Conservation (phyloP, 495 filamentous ascomycete genomes). For the Penicillium ochrochloron region DNA sequence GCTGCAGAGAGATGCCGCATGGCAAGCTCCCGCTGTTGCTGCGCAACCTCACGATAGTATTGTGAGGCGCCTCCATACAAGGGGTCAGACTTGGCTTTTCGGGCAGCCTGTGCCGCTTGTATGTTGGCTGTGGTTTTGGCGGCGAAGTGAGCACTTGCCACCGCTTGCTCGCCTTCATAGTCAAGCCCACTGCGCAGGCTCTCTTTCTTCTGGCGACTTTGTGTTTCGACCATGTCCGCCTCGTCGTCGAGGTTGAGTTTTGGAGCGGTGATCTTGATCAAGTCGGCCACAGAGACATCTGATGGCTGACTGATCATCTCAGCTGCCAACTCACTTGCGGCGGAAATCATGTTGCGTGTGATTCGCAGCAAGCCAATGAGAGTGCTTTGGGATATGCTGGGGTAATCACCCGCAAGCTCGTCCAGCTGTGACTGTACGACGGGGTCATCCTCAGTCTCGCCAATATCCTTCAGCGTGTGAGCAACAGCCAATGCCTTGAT, state of each 20-base stretch:
- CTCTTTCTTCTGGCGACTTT: conserved; percentile 5
- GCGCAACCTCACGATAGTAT: conserved; percentile 65
- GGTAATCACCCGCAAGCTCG: conserved; percentile 60
- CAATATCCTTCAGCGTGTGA: conserved; percentile 32
- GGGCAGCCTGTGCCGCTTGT: conserved; percentile 65
- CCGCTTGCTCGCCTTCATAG: conserved; percentile 32
- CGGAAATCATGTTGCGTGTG: conserved; percentile 57
- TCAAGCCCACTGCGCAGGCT: conserved; percentile 21
- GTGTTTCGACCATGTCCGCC: conserved; percentile 20
- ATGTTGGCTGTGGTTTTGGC: conserved; percentile 55
- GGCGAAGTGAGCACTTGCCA: conserved; percentile 43
- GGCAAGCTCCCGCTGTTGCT: conserved; percentile 53
- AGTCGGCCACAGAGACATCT: conserved; percentile 42
- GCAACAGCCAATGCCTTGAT: conserved; percentile 56
- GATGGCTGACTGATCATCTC: conserved; percentile 43
- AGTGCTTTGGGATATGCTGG: conserved; percentile 47
- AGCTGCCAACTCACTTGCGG: conserved; percentile 63
- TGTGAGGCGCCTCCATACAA: conserved; percentile 69
- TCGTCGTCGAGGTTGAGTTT: conserved; percentile 39
- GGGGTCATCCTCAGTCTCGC: conserved; percentile 47
- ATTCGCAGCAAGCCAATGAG: conserved; percentile 58
- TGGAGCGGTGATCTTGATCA: conserved; percentile 45
- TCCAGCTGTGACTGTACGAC: conserved; percentile 51
- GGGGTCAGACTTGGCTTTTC: conserved; percentile 65
- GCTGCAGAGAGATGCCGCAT: conserved; percentile 50